Conservation (phyloP, 1,284 basidiomycete species). For the Papiliotrema laurentii region DNA sequence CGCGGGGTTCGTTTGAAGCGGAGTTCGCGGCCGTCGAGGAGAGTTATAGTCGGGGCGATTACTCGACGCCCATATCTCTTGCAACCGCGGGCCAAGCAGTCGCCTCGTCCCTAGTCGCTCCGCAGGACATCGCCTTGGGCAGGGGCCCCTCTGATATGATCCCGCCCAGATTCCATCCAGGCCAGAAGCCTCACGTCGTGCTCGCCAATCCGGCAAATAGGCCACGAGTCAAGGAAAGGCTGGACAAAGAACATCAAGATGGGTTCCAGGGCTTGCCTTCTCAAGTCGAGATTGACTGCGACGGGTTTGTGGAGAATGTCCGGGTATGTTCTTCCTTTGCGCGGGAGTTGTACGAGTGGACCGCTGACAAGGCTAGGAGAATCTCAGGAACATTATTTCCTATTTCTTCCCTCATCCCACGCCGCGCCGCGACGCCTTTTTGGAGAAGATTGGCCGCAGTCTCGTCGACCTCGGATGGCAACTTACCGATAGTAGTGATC, state of each 20-base stretch:
- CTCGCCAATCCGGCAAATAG: constrained; percentile 6
- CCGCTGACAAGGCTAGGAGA: constrained; percentile 19
- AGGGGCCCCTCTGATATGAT: constrained; percentile 8
- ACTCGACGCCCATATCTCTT: neutral
- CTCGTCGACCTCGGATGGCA: constrained; percentile 31
- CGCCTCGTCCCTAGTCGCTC: neutral
- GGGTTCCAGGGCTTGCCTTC: constrained; percentile 32
- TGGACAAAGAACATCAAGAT: constrained; percentile 22
- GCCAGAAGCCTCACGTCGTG: constrained; percentile 13
- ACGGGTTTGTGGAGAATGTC: constrained; percentile 42
- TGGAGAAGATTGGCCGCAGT: constrained; percentile 39
- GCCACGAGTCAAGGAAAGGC: constrained; percentile 11
- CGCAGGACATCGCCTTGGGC: constrained; percentile 3
- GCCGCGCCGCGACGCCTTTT: constrained; percentile 32
- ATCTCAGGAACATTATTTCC: constrained; percentile 28
- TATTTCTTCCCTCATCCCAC: constrained; percentile 29
- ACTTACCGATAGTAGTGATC: constrained; percentile 34
- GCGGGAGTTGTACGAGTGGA: neutral
- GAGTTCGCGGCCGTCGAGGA: constrained; percentile 15
- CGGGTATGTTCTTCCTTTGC: constrained; percentile 41
- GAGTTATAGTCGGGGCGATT: constrained; percentile 6
- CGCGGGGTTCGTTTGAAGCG: constrained; percentile 11
- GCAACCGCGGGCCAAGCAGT: neutral
- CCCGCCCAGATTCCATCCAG: constrained; percentile 13
- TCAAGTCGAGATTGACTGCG: constrained; percentile 29